Conservation (phyloP, 2,329 filamentous ascomycete species). For the Huntiella moniliformis region DNA sequence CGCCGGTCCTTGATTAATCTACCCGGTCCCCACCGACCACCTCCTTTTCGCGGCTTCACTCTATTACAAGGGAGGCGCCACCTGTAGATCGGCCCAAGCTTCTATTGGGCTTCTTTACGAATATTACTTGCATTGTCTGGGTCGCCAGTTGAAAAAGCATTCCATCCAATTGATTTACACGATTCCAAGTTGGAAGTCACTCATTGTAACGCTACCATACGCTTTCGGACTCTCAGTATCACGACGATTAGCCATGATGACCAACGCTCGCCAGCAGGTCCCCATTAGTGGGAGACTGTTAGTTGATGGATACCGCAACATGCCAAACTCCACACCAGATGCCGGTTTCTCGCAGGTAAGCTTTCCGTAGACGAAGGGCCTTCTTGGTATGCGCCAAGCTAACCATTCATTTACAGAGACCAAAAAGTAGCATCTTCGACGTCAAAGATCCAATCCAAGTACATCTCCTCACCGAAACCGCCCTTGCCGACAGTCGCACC, state of each 20-base stretch:
- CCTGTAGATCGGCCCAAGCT: neutral
- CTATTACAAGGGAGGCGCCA: neutral
- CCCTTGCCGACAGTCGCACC: slow-evolving; percentile 67
- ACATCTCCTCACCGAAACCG: slow-evolving; percentile 84
- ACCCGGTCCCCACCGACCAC: neutral
- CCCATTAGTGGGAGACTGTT: slow-evolving; percentile 6
- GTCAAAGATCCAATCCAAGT: slow-evolving; percentile 60
- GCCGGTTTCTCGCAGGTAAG: slow-evolving; percentile 7
- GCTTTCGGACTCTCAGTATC: no score
- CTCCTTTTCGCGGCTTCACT: slow-evolving; percentile 3
- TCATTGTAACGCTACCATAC: no score
- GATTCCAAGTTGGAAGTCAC: no score
- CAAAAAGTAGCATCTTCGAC: slow-evolving; percentile 37
- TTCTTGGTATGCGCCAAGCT: neutral
- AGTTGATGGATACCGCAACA: slow-evolving; percentile 10
- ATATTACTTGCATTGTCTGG: slow-evolving; percentile 1
- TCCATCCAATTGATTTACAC: neutral
- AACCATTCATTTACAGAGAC: slow-evolving; percentile 29
- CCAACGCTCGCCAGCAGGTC: neutral
- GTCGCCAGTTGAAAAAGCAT: neutral
- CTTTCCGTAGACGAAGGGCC: neutral
- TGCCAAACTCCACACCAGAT: slow-evolving; percentile 5
- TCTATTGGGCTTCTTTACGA: neutral
- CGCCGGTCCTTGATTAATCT: neutral
- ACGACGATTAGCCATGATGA: neutral